Evolutionary conservation across 495 filamentous ascomycete genomes (phyloP), one percentile per base, ranked within the genome.

Genomic region (Hypomontagnella monticulosa): DNA sequence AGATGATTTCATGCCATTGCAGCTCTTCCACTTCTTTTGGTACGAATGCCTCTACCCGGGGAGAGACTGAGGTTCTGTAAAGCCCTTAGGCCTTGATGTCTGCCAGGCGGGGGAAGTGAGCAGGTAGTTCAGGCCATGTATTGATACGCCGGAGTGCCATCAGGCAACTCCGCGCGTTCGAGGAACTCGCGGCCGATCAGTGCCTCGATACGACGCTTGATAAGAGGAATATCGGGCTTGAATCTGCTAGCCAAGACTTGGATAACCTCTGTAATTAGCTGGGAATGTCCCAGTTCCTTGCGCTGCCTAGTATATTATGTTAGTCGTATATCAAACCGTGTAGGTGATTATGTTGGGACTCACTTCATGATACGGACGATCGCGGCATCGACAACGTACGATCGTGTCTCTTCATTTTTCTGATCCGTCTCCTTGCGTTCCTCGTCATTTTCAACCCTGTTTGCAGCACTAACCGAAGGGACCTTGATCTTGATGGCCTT

Each of bases 281-380:
- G 85, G 20, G 89, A 87, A 71, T 99, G 96, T 2, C 80, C 75
- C 19, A 96, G 83, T 43, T 87, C 81, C 71, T 97, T 98, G 47
- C 95, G 91, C 87, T 96, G 91, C 78, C 95, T 99, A 46, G 10
- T 48, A 36, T 19, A 2, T 7, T 15, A 58, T 6, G 57, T 67
- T 65, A 68, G 36, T 11, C 48, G 4, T 40, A 57, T 67, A 65
- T 37, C 32, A 30, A 33, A 38, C 8, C n/a, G n/a, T 36, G 8
- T 15, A 6, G 10, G 8, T 20, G 4, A 27, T 6, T 23, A 44
- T 34, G 12, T n/a, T 12, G 23, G 32, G 10, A 82, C 86, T 68
- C 84, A 97, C 93, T 97, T 97, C 93, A 97, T 97, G 71, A 94
- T 96, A 12, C 93, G 82, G 36, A 99, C 96, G 56, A 99, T 80